phyloP scores from a whole-genome alignment of 768 basidiomycete genomes.

The Dendrothele bispora region DNA sequence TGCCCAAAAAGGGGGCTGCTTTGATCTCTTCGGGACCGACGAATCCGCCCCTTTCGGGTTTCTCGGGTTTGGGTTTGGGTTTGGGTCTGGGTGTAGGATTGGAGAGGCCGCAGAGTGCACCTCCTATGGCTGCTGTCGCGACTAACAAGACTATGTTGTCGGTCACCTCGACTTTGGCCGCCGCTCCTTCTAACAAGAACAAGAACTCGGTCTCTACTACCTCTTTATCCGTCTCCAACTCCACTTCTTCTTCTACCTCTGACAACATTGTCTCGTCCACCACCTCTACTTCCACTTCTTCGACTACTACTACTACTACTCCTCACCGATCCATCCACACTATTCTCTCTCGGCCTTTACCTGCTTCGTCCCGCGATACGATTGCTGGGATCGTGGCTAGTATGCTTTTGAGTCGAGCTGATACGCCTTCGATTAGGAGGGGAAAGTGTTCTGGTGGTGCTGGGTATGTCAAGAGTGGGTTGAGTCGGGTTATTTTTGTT shows the following conservation, averaged over 20 bases:
- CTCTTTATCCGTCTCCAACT: slow-evolving; percentile 11
- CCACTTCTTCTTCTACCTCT: slow-evolving; percentile 4
- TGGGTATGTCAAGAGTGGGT: slow-evolving; percentile 5
- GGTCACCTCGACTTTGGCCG: too few species aligned
- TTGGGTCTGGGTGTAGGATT: too few species aligned
- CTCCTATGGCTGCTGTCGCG: too few species aligned
- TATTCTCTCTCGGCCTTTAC: neutral
- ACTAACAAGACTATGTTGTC: too few species aligned
- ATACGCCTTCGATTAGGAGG: neutral
- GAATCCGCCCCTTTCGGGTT: too few species aligned
- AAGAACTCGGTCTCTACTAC: slow-evolving; percentile 4
- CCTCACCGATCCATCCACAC: neutral
- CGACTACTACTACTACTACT: neutral
- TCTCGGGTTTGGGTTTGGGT: too few species aligned
- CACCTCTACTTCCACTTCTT: neutral
- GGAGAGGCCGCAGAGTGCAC: too few species aligned
- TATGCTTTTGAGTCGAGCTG: slow-evolving; percentile 9
- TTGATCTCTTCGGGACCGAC: too few species aligned
- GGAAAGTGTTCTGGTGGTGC: neutral
- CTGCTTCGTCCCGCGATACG: neutral
- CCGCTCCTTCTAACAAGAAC: too few species aligned
- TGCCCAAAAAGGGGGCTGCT: too few species aligned
- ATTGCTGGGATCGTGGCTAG: slow-evolving; percentile 6
- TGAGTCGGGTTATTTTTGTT: slow-evolving; percentile 4
- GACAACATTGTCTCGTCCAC: neutral